Percentiles rank a stretch among this genome's conserved stretches.
These are phyloP conservation scores for Mucor piriformis DNA, from an alignment of 371 early-diverging fungal species.

Conservation along the genomic window DNA sequence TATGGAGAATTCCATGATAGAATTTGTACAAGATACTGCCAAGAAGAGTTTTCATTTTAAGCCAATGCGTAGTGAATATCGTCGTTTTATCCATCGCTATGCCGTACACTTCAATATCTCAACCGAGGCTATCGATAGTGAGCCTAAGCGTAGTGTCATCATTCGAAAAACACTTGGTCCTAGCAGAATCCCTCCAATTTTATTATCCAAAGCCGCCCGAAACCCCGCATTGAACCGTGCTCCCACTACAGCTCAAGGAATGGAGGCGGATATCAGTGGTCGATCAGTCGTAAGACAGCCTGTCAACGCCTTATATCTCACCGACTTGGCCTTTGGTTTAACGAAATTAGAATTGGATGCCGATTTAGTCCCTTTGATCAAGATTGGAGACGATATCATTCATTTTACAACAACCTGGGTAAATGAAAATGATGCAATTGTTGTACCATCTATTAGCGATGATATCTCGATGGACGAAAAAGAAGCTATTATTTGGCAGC, in stretches of 20 bases:
- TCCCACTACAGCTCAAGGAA: constrained; percentile 21
- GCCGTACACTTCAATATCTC: constrained; percentile 65
- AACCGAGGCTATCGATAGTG: constrained; percentile 73
- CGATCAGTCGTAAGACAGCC: constrained; percentile 35
- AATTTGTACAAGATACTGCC: constrained; percentile 59
- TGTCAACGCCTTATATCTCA: constrained; percentile 59
- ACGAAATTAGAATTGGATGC: constrained; percentile 53
- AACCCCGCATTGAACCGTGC: constrained; percentile 44
- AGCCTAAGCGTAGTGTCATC: constrained; percentile 73
- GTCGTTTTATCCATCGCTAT: constrained; percentile 74
- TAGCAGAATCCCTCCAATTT: constrained; percentile 37
- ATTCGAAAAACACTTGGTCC: constrained; percentile 56
- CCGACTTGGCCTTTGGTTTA: constrained; percentile 60
- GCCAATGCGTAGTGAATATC: constrained; percentile 68
- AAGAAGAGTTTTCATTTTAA: constrained; percentile 59
- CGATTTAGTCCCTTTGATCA: constrained; percentile 39
- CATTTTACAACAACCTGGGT: constrained; percentile 55
- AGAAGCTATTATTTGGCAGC: constrained; percentile 51
- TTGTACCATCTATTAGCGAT: constrained; percentile 47
- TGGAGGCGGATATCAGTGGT: constrained; percentile 24
- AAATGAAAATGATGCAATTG: constrained; percentile 57
- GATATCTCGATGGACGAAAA: constrained; percentile 52
- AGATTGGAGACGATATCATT: constrained; percentile 34
- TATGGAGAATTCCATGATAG: constrained; percentile 61
- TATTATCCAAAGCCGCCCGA: constrained; percentile 44